phyloP scores from a whole-genome alignment of 1,139 yeast genomes.

The Debaryomycetaceae sp. region DNA sequence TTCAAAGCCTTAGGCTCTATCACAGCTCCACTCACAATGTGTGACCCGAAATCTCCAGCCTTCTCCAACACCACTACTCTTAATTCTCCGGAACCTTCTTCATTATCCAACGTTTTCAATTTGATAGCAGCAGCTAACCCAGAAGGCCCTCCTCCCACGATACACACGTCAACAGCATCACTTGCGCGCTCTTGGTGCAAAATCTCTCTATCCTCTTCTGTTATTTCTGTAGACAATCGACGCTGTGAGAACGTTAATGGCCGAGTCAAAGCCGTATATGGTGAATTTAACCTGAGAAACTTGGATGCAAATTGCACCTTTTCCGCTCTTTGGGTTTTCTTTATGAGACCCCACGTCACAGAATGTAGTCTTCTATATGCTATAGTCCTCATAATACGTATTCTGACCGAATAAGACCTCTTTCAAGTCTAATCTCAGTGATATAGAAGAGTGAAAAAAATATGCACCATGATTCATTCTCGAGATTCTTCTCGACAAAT shows the following conservation, averaged over 20 bases:
- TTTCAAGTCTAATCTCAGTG: not conserved
- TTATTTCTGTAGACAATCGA: conserved; percentile 1
- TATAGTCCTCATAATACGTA: not conserved
- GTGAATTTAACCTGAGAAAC: not conserved
- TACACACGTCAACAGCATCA: conserved; percentile 88
- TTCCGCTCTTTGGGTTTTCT: not conserved
- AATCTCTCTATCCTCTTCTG: conserved; percentile 43
- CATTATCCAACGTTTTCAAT: conserved; percentile 77
- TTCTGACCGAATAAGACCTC: not conserved
- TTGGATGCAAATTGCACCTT: not conserved
- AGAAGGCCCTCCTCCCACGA: conserved; percentile 98
- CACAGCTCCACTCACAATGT: conserved; percentile 91
- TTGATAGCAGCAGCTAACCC: conserved; percentile 92
- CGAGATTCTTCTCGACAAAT: conserved; percentile 1
- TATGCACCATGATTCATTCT: not conserved
- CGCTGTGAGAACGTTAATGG: conserved; percentile 1
- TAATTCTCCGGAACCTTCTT: conserved; percentile 61
- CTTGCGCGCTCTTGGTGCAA: conserved; percentile 66
- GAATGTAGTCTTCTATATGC: not conserved
- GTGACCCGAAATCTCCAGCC: conserved; percentile 89
- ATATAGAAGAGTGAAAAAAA: not conserved
- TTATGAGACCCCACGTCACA: not conserved
- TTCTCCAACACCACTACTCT: conserved; percentile 89
- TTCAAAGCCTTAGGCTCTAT: conserved; percentile 82
- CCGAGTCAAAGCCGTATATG: not conserved